A percentile compares a stretch with the other conserved stretches of the same genome.
Conservation (phyloP, 495 filamentous ascomycete genomes). For the Aspergillus ellipticus region DNA sequence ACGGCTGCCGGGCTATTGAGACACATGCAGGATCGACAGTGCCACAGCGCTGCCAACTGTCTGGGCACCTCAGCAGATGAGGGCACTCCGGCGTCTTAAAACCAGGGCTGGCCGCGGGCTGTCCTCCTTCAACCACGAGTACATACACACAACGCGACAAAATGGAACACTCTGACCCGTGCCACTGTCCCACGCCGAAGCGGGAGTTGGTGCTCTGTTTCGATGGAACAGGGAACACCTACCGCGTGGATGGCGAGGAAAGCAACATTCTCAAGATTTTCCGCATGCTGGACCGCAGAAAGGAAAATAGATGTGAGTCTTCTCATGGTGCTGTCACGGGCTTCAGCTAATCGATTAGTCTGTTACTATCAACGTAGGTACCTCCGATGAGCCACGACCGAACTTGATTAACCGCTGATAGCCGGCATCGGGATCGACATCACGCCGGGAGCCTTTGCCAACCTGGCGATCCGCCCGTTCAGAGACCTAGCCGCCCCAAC, state of each 20-base stretch:
- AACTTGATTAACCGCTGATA: not conserved
- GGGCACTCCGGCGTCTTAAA: not conserved
- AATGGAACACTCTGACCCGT: not conserved
- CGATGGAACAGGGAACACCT: conserved; percentile 36
- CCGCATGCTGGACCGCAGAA: conserved; percentile 22
- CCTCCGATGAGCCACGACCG: not conserved
- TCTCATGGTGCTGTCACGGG: not conserved
- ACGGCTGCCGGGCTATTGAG: not conserved
- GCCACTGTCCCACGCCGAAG: not conserved
- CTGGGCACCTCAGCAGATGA: not conserved
- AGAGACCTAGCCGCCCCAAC: conserved; percentile 6
- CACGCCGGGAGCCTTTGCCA: conserved; percentile 9
- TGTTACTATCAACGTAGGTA: conserved; percentile 23
- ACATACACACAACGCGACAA: not conserved
- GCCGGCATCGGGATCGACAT: conserved; percentile 21
- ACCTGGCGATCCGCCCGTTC: conserved; percentile 8
- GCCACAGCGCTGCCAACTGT: not conserved
- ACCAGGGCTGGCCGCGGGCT: not conserved
- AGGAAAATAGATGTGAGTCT: conserved; percentile 14
- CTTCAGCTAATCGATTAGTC: conserved; percentile 2
- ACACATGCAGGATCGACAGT: not conserved
- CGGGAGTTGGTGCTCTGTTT: conserved; percentile 31
- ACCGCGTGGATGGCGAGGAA: conserved; percentile 20
- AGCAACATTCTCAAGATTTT: conserved; percentile 37
- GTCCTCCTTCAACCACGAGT: not conserved